Evolutionary conservation across 805 yeast species (phyloP).

Genomic region (Brettanomyces naardenensis): DNA sequence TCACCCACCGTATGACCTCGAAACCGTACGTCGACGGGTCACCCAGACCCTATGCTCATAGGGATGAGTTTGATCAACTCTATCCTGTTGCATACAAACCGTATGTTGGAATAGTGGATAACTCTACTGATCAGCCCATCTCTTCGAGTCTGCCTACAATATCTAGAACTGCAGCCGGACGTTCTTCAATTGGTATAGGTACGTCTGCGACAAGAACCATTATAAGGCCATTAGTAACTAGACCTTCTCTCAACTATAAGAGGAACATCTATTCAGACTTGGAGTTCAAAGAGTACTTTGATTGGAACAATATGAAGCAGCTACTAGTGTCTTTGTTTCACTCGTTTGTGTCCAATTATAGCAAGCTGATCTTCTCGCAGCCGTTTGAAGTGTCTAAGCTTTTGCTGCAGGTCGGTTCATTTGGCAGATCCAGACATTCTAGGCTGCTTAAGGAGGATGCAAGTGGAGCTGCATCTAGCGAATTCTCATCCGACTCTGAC

Average conservation of each 20-base stretch:
- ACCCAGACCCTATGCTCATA: slow-evolving; percentile 26
- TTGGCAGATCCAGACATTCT: slow-evolving; percentile 24
- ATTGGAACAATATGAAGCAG: slow-evolving; percentile 48
- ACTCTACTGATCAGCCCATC: slow-evolving; percentile 25
- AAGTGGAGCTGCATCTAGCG: background rate
- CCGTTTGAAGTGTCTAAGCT: slow-evolving; percentile 83
- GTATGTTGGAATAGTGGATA: slow-evolving; percentile 27
- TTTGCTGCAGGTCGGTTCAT: slow-evolving; percentile 73
- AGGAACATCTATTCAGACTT: slow-evolving; percentile 44
- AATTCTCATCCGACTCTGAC: background rate
- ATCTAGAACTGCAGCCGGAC: background rate
- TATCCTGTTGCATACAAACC: slow-evolving; percentile 28
- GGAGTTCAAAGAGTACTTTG: slow-evolving; percentile 62
- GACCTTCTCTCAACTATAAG: slow-evolving; percentile 13
- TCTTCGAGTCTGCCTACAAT: slow-evolving; percentile 22
- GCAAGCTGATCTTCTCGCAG: slow-evolving; percentile 63
- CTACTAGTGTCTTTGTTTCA: slow-evolving; percentile 47
- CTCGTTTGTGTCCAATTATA: slow-evolving; percentile 61
- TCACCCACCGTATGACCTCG: too few relatives aligned
- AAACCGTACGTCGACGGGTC: slow-evolving; percentile 18
- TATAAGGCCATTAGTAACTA: slow-evolving; percentile 6
- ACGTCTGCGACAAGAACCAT: background rate
- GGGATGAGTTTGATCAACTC: slow-evolving; percentile 24
- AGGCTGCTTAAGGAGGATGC: background rate
- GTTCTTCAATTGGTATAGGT: slow-evolving; percentile 1